Evolutionary conservation across 2,329 filamentous ascomycete species (phyloP), one percentile per base, ranked within the genome.

Genomic region (Ceratocystis cacaofunesta): DNA sequence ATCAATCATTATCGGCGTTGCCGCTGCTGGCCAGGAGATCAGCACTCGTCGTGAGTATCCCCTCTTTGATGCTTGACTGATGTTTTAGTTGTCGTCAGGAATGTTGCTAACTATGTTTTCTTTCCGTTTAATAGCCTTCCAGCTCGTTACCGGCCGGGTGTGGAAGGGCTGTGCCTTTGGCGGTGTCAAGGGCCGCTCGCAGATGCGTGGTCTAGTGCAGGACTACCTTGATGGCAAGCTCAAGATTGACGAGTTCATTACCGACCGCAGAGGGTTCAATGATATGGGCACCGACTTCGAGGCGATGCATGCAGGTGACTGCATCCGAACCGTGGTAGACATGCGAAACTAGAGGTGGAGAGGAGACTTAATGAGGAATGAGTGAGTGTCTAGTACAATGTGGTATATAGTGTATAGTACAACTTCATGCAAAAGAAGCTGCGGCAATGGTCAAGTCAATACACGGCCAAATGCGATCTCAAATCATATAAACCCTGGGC

Each of bases 201-300:
- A 99, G 79, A 85, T 99, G 70, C 88, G 89, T 61, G 86, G 82
- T 67, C 85, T 99, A 50, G 91, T 99, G 28, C 79, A 85, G 70
- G 92, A 97, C 77, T 99, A 99, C 79, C 82, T 95, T 76, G 82
- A 83, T 64, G 92, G 92, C 71, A 84, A 88, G 74, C 86, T 99
- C 74, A 97, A 96, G 86, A 94, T 97, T 58, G 92, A 97, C 75
- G 94, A 99, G 80, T 97, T 97, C 80, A 97, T 99, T 79, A 99
- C 94, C 41, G 94, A 99, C 80, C 86, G 92, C 71, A 90, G 95
- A 79, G 83, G 82, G 3, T 80, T 99, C 57, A 78, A 79, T 68
- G 85, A 88, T 72, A 95, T 99, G 77, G 97, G 97, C 81, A 79
- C 82, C 63, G 92, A 91, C 22, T 99, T 96, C 73, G 84, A 90